Evolutionary conservation across 371 early-diverging fungal genomes (phyloP).

Genomic region (Dinochytrium kinnereticum): DNA sequence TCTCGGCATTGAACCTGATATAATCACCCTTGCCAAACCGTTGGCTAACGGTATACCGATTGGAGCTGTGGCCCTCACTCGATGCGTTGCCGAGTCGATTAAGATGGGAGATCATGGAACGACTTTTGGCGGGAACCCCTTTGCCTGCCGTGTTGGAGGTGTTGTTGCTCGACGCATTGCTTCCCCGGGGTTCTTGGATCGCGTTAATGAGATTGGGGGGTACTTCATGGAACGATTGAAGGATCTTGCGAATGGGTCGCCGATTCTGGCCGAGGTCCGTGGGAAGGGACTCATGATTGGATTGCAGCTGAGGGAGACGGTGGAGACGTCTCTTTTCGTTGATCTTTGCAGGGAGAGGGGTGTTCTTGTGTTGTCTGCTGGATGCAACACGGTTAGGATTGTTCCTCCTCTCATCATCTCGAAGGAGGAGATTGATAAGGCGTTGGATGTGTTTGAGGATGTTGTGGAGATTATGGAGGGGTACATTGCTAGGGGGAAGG

Average conservation of each 20-base stretch:
- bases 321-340: conserved; percentile 72
- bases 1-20: conserved; percentile 79
- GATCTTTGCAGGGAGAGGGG: conserved; percentile 80
- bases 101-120: conserved; percentile 92
- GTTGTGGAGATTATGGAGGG: conserved; percentile 56
- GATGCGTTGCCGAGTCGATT: conserved; percentile 79
- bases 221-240: conserved; percentile 60
- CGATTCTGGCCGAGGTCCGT: conserved; percentile 73
- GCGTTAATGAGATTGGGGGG: conserved; percentile 66
- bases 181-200: conserved; percentile 68
- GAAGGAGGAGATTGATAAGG: conserved; percentile 70
- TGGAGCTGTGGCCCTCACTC: conserved; percentile 82
- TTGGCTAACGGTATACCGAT: conserved; percentile 96
- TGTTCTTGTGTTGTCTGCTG: conserved; percentile 87
- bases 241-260: conserved; percentile 54
- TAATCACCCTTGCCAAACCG: conserved; percentile 95
- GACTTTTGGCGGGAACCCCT: conserved; percentile 94
- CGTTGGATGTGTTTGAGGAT: conserved; percentile 66
- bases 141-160: conserved; percentile 79
- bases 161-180: conserved; percentile 74
- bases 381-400: conserved; percentile 84
- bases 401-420: conserved; percentile 84
- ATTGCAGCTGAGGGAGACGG: conserved; percentile 43
- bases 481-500: conserved; percentile 34
- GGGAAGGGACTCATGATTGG: conserved; percentile 88